phyloP scores from a whole-genome alignment of 805 yeast species.

The Metschnikowia matae region DNA sequence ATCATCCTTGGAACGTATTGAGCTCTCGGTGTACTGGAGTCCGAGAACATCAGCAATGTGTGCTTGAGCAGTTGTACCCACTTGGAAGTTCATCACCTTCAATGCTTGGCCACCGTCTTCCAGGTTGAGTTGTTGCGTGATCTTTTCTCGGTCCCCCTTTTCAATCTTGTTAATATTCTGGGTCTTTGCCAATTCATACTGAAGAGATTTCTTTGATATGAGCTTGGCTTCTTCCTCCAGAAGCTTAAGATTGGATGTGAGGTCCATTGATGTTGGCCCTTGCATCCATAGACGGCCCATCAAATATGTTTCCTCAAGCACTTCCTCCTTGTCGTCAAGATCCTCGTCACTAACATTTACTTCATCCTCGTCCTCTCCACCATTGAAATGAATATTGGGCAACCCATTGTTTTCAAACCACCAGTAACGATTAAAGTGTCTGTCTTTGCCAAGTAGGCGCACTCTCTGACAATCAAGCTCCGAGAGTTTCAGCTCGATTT shows the following conservation, averaged over 20 bases:
- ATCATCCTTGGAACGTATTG: slow-evolving; percentile 12
- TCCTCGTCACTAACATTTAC: slow-evolving; percentile 34
- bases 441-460: slow-evolving; percentile 72
- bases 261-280: slow-evolving; percentile 65
- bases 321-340: slow-evolving; percentile 43
- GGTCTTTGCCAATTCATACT: background rate
- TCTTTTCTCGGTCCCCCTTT: slow-evolving; percentile 18
- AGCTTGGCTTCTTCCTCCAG: slow-evolving; percentile 12
- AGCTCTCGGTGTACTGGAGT: slow-evolving; percentile 10
- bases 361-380: slow-evolving; percentile 34
- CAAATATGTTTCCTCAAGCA: slow-evolving; percentile 53
- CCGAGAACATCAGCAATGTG: slow-evolving; percentile 2
- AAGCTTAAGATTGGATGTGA: slow-evolving; percentile 23
- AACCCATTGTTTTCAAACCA: slow-evolving; percentile 90
- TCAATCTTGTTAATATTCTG: slow-evolving; percentile 6
- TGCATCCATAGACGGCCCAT: slow-evolving; percentile 90
- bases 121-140: slow-evolving; percentile 4
- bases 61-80: slow-evolving; percentile 1
- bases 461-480: slow-evolving; percentile 78
- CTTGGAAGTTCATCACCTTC: slow-evolving; percentile 24
- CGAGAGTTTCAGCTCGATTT: slow-evolving; percentile 56
- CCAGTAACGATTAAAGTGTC: slow-evolving; percentile 86
- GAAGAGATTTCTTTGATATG: slow-evolving; percentile 7
- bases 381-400: slow-evolving; percentile 41
- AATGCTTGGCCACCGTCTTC: slow-evolving; percentile 8